These are phyloP conservation scores for Myxozyma melibiosi DNA, from an alignment of 805 yeast species.

Conservation along the genomic window DNA sequence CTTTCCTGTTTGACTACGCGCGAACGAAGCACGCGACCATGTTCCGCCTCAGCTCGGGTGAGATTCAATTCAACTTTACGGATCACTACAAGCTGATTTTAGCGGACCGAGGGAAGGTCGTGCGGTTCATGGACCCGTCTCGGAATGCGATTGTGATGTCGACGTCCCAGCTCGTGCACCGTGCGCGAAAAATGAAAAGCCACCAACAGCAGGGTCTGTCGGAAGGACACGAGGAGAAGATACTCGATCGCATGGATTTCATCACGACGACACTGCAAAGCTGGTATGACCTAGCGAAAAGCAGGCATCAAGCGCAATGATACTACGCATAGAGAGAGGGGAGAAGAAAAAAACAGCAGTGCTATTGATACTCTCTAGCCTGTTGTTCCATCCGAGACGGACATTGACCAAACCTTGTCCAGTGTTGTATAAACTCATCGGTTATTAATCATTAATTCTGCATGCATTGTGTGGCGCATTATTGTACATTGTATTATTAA, in stretches of 20 bases:
- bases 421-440: no score
- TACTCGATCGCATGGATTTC: slow-evolving; percentile 16
- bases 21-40: slow-evolving; percentile 79
- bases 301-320: not conserved
- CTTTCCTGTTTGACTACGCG: slow-evolving; percentile 79
- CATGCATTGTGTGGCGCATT: not conserved
- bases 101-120: slow-evolving; percentile 70
- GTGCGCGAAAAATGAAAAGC: not conserved
- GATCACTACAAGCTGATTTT: slow-evolving; percentile 90
- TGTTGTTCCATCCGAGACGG: no score
- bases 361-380: not conserved
- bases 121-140: slow-evolving; percentile 70
- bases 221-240: slow-evolving; percentile 1
- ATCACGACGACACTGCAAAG: slow-evolving; percentile 4
- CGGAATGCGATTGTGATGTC: slow-evolving; percentile 39
- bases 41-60: slow-evolving; percentile 92
- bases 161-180: slow-evolving; percentile 3
- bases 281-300: slow-evolving; percentile 9
- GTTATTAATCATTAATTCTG: not conserved
- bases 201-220: slow-evolving; percentile 2
- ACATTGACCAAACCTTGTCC: no score
- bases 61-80: slow-evolving; percentile 90
- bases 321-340: not conserved
- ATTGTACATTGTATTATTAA: not conserved
- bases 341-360: not conserved